These are phyloP conservation scores for Fusarium paranaense DNA, from an alignment of 2,329 filamentous ascomycete genomes.

Conservation along the genomic window DNA sequence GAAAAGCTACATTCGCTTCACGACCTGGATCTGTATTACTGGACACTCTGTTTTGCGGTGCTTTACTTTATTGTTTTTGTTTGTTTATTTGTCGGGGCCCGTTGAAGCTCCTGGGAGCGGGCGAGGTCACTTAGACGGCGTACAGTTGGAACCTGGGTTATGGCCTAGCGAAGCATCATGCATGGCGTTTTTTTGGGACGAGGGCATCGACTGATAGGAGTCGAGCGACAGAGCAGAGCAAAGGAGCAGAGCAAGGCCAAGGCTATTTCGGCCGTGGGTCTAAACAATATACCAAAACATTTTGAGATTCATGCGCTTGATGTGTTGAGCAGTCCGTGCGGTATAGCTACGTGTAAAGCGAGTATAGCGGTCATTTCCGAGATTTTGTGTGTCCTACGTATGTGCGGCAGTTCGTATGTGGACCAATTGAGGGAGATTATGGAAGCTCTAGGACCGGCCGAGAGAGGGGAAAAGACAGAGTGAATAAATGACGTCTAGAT, in stretches of 20 bases:
- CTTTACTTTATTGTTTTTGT: constrained; percentile 4
- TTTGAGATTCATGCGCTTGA: constrained; percentile 31
- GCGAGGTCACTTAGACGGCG: constrained; percentile 35
- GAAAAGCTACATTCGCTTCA: constrained; percentile 38
- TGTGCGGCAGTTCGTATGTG: constrained; percentile 21
- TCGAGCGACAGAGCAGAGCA: constrained; percentile 13
- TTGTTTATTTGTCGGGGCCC: constrained; percentile 6
- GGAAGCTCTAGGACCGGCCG: not conserved
- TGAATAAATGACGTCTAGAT: not conserved
- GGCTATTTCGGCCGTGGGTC: constrained; percentile 29
- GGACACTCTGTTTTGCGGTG: constrained; percentile 17
- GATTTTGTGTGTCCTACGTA: not conserved
- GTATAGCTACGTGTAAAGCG: constrained; percentile 18
- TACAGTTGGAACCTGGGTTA: constrained; percentile 32
- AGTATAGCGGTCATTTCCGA: constrained; percentile 31
- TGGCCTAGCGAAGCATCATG: constrained; percentile 38
- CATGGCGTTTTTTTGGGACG: constrained; percentile 28
- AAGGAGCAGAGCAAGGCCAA: constrained; percentile 1
- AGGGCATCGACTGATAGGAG: constrained; percentile 10
- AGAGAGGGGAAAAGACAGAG: not conserved
- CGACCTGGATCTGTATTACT: constrained; percentile 35
- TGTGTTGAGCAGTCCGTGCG: constrained; percentile 26
- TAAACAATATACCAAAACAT: constrained; percentile 41
- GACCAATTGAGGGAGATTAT: constrained; percentile 1
- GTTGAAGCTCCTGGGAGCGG: constrained; percentile 10